Percentiles rank a stretch among this genome's conserved stretches.
Evolutionary conservation across 768 basidiomycete genomes (phyloP).

Genomic region (Rhizopogon roseolus): DNA sequence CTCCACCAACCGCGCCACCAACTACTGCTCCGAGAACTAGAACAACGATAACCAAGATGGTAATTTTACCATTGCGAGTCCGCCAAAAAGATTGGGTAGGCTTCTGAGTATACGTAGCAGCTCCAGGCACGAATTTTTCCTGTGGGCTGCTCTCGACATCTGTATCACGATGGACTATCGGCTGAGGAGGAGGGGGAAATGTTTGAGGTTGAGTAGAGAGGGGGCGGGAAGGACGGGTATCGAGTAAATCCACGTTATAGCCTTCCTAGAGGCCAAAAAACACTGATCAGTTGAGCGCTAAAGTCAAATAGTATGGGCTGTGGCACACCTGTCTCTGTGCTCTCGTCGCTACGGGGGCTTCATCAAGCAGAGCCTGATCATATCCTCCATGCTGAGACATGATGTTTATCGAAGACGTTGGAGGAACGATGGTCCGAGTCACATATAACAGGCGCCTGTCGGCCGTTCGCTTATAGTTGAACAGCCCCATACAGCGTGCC

Average conservation of each 20-base stretch:
- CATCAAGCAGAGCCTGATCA: constrained; percentile 34
- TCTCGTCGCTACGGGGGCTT: constrained; percentile 37
- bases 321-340: constrained; percentile 36
- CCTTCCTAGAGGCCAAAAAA: constrained; percentile 36
- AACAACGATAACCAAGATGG: constrained; percentile 31
- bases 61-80: constrained; percentile 38
- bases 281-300: neutral
- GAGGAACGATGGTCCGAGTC: constrained; percentile 1
- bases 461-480: constrained; percentile 3
- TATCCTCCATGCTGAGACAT: constrained; percentile 24
- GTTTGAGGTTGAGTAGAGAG: constrained; percentile 13
- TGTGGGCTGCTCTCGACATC: constrained; percentile 8
- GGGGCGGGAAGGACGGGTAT: constrained; percentile 16
- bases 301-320: neutral
- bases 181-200: constrained; percentile 11
- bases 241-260: constrained; percentile 46
- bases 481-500: constrained; percentile 21
- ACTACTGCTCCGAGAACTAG: constrained; percentile 47
- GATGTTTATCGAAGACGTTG: neutral
- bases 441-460: constrained; percentile 15
- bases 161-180: constrained; percentile 6
- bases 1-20: constrained; percentile 57
- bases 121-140: constrained; percentile 12
- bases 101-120: neutral
- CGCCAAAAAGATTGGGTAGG: constrained; percentile 41